Conservation (phyloP, 495 filamentous ascomycete genomes). For the Trypethelium eluteriae region DNA sequence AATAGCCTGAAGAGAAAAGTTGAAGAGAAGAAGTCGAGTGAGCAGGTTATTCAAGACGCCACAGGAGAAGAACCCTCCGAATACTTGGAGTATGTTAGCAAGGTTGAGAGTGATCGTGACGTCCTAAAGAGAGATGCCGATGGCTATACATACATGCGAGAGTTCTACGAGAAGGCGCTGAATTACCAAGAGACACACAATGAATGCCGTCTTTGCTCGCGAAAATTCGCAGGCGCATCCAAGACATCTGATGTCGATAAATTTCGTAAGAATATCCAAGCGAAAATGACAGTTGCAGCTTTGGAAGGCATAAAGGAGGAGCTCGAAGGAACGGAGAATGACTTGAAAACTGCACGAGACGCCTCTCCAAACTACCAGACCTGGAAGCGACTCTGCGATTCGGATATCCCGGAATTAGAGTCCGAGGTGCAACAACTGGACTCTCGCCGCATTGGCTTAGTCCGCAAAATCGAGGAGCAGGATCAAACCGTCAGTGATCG, state of each 20-base stretch:
- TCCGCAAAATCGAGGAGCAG: conserved; percentile 62
- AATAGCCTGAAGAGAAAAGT: conserved; percentile 56
- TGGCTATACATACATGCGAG: conserved; percentile 51
- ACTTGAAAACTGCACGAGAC: conserved; percentile 49
- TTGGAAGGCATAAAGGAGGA: conserved; percentile 45
- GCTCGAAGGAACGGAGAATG: conserved; percentile 44
- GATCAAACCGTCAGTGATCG: conserved; percentile 61
- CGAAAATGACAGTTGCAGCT: conserved; percentile 47
- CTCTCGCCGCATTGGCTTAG: conserved; percentile 49
- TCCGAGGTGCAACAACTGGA: conserved; percentile 52
- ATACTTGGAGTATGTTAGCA: conserved; percentile 45
- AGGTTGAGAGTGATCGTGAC: conserved; percentile 55
- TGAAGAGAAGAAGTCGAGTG: conserved; percentile 55
- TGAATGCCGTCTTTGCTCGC: conserved; percentile 62
- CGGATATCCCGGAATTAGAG: conserved; percentile 62
- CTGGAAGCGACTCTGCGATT: conserved; percentile 57
- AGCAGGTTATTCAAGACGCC: conserved; percentile 44
- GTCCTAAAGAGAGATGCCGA: conserved; percentile 55
- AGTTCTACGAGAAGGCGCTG: conserved; percentile 57
- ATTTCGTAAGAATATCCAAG: conserved; percentile 54
- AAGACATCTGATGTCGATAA: conserved; percentile 37
- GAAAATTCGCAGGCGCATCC: conserved; percentile 47
- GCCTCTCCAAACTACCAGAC: conserved; percentile 63
- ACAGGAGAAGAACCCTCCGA: conserved; percentile 48
- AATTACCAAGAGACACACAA: conserved; percentile 50